These are phyloP conservation scores for Pseudozyma sp. DNA, from an alignment of 1,284 basidiomycete species.

Conservation along the genomic window DNA sequence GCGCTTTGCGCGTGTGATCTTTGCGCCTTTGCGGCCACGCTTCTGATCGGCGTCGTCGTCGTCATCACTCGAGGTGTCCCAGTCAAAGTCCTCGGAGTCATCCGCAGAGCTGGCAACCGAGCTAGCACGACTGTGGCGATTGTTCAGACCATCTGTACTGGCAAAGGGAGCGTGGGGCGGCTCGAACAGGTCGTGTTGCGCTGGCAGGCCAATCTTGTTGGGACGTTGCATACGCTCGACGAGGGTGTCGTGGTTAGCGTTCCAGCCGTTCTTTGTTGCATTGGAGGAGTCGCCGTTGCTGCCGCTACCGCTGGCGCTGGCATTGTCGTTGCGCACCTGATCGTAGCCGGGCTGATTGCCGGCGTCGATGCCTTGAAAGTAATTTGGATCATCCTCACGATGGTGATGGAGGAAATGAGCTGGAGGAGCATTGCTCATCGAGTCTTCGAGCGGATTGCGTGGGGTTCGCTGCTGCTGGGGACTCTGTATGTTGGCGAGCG, in stretches of 20 bases:
- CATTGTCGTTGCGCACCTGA: constrained; percentile 11
- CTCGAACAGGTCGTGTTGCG: constrained; percentile 25
- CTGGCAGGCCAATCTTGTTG: constrained; percentile 31
- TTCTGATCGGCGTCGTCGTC: constrained; percentile 31
- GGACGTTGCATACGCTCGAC: constrained; percentile 36
- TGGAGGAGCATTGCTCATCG: constrained; percentile 32
- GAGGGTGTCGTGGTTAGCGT: constrained; percentile 35
- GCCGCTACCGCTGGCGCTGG: constrained; percentile 35
- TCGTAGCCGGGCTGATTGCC: constrained; percentile 36
- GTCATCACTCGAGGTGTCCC: constrained; percentile 58
- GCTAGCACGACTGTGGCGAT: constrained; percentile 31
- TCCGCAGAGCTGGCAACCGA: constrained; percentile 55
- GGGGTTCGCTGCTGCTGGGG: constrained; percentile 20
- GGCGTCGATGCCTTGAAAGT: constrained; percentile 44
- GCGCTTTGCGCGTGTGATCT: constrained; percentile 50
- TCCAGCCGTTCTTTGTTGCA: constrained; percentile 35
- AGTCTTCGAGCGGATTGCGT: constrained; percentile 4
- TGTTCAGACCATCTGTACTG: constrained; percentile 17
- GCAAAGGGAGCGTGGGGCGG: constrained; percentile 47
- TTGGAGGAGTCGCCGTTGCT: constrained; percentile 33
- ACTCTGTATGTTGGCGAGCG: constrained; percentile 34
- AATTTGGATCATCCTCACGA: constrained; percentile 42
- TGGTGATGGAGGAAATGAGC: constrained; percentile 53
- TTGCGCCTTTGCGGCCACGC: constrained; percentile 25
- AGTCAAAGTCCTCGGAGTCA: constrained; percentile 65